These are phyloP conservation scores for Diaporthe longicolla DNA, from an alignment of 2,329 filamentous ascomycete species.

Conservation along the genomic window DNA sequence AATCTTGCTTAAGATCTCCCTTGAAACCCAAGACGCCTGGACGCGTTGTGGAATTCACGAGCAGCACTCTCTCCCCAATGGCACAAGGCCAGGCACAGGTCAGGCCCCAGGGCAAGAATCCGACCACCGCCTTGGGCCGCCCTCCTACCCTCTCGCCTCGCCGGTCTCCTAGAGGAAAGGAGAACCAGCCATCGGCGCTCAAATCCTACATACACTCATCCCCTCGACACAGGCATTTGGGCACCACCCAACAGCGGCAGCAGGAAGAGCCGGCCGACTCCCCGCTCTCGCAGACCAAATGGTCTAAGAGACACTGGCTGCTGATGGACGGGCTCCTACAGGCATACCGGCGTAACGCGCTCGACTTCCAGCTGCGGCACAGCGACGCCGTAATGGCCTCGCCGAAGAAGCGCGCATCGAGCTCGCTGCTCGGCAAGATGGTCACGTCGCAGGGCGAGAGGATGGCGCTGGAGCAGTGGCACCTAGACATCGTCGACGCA, in stretches of 20 bases:
- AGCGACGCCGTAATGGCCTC: constrained; percentile 46
- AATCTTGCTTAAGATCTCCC: constrained; percentile 70
- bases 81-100: constrained; percentile 55
- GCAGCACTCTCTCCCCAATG: constrained; percentile 62
- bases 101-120: constrained; percentile 37
- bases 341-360: constrained; percentile 59
- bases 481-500: constrained; percentile 70
- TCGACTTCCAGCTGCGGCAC: constrained; percentile 53
- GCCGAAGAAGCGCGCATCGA: constrained; percentile 44
- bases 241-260: constrained; percentile 15
- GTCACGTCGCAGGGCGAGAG: constrained; percentile 62
- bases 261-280: constrained; percentile 23
- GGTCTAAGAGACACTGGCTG: constrained; percentile 68
- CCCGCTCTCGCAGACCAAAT: constrained; percentile 58
- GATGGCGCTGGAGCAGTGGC: constrained; percentile 68
- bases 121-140: background rate
- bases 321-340: constrained; percentile 66
- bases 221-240: constrained; percentile 3
- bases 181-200: constrained; percentile 16
- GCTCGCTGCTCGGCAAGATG: constrained; percentile 62
- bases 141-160: background rate
- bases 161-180: constrained; percentile 14
- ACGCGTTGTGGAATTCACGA: constrained; percentile 71
- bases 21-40: constrained; percentile 71
- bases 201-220: constrained; percentile 13